phyloP scores from a whole-genome alignment of 2,329 filamentous ascomycete genomes.

The Claviceps maximensis region DNA sequence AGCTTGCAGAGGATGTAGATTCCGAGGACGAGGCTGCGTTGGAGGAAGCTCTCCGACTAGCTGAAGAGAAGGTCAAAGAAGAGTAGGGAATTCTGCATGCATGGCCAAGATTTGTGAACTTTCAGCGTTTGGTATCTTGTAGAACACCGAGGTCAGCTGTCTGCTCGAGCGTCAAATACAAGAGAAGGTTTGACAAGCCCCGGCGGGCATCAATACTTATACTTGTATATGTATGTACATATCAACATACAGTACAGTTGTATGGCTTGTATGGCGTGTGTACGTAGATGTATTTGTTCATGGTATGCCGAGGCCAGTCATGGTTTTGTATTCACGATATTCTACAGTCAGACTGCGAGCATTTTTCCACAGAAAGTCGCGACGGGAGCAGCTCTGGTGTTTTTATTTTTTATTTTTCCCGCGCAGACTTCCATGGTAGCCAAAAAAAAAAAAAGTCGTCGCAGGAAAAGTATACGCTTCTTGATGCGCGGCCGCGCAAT shows the following conservation, averaged over 20 bases:
- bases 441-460: neutral
- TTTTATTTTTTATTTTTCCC: too few species aligned
- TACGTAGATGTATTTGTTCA: neutral
- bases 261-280: too few species aligned
- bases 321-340: neutral
- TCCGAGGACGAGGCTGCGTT: constrained; percentile 25
- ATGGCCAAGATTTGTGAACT: neutral
- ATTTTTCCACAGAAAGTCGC: neutral
- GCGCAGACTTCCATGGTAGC: neutral
- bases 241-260: too few species aligned
- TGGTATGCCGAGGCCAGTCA: neutral
- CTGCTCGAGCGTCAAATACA: neutral
- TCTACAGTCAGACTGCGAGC: neutral
- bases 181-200: neutral
- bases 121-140: neutral
- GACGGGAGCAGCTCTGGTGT: too few species aligned
- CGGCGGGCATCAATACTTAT: neutral
- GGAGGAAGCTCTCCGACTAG: constrained; percentile 21
- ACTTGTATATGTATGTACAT: neutral
- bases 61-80: constrained; percentile 16
- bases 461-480: neutral
- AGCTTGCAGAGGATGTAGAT: constrained; percentile 16
- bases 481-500: neutral
- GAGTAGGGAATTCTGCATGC: constrained; percentile 3
- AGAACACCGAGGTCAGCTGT: too few species aligned